A percentile compares a stretch with the other conserved stretches of the same genome.
Conservation (phyloP, 176 grass and related monocot species). For the Carex littledalei region DNA sequence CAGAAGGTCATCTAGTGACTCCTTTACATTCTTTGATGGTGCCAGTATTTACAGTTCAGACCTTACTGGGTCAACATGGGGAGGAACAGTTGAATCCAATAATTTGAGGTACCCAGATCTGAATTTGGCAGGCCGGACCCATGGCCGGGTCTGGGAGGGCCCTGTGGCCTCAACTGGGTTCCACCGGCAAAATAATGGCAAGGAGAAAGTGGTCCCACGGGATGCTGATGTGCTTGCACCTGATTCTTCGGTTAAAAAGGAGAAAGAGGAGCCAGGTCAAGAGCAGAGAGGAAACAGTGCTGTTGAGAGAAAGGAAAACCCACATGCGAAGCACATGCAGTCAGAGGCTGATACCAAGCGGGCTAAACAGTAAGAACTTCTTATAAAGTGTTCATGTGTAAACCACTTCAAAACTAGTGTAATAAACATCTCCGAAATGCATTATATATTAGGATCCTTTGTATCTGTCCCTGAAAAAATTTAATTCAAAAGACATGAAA, state of each 20-base stretch:
- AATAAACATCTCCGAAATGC: neutral
- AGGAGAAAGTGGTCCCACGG: conserved; percentile 52
- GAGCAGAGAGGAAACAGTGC: conserved; percentile 32
- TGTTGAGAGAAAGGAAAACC: conserved; percentile 57
- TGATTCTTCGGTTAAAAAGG: conserved; percentile 38
- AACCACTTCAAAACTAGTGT: neutral
- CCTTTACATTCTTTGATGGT: conserved; percentile 60
- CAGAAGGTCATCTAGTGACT: conserved; percentile 87
- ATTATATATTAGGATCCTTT: neutral
- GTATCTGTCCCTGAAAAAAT: neutral
- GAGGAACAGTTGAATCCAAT: conserved; percentile 35
- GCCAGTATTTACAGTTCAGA: conserved; percentile 22
- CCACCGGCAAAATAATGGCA: conserved; percentile 31
- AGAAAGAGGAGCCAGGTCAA: conserved; percentile 30
- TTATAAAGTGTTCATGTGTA: neutral
- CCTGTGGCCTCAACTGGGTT: conserved; percentile 25
- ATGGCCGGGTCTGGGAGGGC: conserved; percentile 46
- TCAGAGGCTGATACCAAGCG: conserved; percentile 64
- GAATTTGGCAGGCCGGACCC: conserved; percentile 32
- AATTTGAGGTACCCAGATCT: conserved; percentile 36
- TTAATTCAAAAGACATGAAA: neutral
- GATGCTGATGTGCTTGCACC: conserved; percentile 16
- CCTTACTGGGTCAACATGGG: conserved; percentile 38
- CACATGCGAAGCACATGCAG: conserved; percentile 41
- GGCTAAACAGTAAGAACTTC: conserved; percentile 75